phyloP scores from a whole-genome alignment of 2,329 filamentous ascomycete species.

The Trichophyton verrucosum region DNA sequence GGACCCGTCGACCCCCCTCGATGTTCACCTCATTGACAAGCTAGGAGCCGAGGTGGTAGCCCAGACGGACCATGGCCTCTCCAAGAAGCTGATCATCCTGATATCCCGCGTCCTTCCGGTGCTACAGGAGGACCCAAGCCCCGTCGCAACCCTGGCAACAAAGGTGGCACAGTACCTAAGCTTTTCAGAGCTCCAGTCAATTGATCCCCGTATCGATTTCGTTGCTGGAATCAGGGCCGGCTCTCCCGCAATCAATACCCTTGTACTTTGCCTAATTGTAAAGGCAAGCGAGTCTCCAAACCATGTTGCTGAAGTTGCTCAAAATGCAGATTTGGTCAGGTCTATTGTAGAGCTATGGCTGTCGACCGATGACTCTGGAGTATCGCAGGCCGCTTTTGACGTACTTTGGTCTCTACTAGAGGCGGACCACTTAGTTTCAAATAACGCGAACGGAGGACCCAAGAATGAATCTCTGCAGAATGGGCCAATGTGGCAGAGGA shows the following conservation, averaged over 20 bases:
- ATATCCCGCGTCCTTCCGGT: constrained; percentile 41
- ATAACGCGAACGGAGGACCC: constrained; percentile 14
- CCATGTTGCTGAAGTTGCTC: constrained; percentile 48
- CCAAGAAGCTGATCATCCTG: constrained; percentile 32
- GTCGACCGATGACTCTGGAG: constrained; percentile 41
- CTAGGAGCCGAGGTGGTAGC: constrained; percentile 35
- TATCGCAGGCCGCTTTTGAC: constrained; percentile 43
- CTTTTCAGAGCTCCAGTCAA: constrained; percentile 38
- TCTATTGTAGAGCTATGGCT: constrained; percentile 49
- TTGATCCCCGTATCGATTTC: constrained; percentile 41
- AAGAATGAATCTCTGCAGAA: constrained; percentile 29
- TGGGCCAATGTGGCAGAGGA: constrained; percentile 48
- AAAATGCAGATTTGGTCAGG: constrained; percentile 42
- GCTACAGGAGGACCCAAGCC: constrained; percentile 46
- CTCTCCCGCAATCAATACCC: constrained; percentile 42
- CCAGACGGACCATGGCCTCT: constrained; percentile 24
- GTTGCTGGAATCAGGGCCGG: constrained; percentile 41
- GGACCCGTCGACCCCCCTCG: constrained; percentile 35
- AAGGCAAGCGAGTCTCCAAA: constrained; percentile 42
- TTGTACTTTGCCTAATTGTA: constrained; percentile 44
- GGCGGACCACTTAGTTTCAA: constrained; percentile 30
- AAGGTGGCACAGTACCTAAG: constrained; percentile 38
- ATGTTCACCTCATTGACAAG: constrained; percentile 39
- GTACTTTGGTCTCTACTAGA: constrained; percentile 42
- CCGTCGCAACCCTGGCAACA: constrained; percentile 41